These are phyloP conservation scores for Malus hybrid DNA, from an alignment of 331 rosid species.

Conservation along the genomic window DNA sequence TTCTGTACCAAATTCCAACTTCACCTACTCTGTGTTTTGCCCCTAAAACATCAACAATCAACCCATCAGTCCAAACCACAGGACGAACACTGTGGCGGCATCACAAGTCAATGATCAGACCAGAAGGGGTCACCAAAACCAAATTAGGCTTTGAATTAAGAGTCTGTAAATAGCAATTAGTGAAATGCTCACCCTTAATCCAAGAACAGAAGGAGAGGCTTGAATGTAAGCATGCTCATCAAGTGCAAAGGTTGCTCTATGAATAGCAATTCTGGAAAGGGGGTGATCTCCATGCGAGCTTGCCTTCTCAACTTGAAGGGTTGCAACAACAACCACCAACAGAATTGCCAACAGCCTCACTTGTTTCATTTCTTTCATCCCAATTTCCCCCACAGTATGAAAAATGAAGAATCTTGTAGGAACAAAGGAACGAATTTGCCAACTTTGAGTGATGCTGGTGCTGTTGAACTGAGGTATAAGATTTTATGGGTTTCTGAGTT, in stretches of 20 bases:
- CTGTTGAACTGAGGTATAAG: too few relatives aligned
- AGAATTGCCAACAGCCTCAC: conserved; percentile 19
- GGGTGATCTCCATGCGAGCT: conserved; percentile 54
- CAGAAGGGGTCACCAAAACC: not conserved
- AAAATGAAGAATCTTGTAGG: too few relatives aligned
- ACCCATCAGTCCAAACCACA: conserved; percentile 8
- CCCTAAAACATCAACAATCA: conserved; percentile 30
- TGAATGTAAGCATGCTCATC: conserved; percentile 46
- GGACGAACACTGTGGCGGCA: too few relatives aligned
- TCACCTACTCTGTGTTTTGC: conserved; percentile 52
- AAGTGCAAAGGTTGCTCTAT: conserved; percentile 38
- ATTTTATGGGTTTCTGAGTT: too few relatives aligned
- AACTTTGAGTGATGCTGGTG: too few relatives aligned
- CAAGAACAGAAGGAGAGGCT: conserved; percentile 56
- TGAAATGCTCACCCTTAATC: conserved; percentile 38
- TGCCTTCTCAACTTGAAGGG: conserved; percentile 30
- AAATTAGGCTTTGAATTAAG: not conserved
- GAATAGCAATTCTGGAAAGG: conserved; percentile 45
- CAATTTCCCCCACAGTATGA: too few relatives aligned
- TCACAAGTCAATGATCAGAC: not conserved
- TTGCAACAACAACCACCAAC: conserved; percentile 22
- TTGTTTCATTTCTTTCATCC: too few relatives aligned
- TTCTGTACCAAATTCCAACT: conserved; percentile 43
- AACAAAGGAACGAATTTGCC: too few relatives aligned
- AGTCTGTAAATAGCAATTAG: not conserved